Evolutionary conservation across 192 early-diverging fungal genomes (phyloP), one percentile per base, ranked within the genome.

Genomic region (Coemansia sp.): DNA sequence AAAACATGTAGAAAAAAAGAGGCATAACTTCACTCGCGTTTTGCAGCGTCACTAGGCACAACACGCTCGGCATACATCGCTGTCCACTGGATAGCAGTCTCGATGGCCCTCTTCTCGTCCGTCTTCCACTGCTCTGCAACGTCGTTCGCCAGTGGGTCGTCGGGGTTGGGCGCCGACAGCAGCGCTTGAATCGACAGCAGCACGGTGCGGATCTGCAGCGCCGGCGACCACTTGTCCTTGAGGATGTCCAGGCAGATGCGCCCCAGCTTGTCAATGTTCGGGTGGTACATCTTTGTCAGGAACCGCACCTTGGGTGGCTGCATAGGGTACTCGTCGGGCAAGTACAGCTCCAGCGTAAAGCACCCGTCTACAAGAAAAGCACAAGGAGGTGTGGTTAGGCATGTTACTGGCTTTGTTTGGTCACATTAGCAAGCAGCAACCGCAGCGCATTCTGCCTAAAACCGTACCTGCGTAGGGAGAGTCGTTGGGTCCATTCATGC

Each of bases 91-190:
- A 23, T 75, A 43, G 85, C 94, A 55, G 91, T 94, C 28, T 85
- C 83, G 67, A 99, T 94, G 34, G 97, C 97, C 37, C 79, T 88
- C 70, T 89, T 90, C 77, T 97, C 94, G 80, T 99, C 90, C 34
- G 95, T 92, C 83, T 99, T 99, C 97, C 97, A 99, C 72, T 96
- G 94, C 73, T 97, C 93, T 16, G 97, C 97, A 67, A 99, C 95
- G 70, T 99, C 95, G 76, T 99, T 99, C 45, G 93, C 95, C 21
- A 99, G 84, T 13, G 97, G 97, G 76, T 99, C 97, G 70, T 99
- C 97, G 25, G 97, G 97, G 70, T 99, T 99, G 47, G 97, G 97
- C 10, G 94, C 95, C 8, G 95, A 97, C 38, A 99, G 83, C 50
- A 99, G 82, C 7, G 95, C 97, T 69, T 99, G 97, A 72, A 99